Base-by-base conservation (phyloP, 352 stramenopile genomes). In the Phytophthora fragariaefolia region DNA sequence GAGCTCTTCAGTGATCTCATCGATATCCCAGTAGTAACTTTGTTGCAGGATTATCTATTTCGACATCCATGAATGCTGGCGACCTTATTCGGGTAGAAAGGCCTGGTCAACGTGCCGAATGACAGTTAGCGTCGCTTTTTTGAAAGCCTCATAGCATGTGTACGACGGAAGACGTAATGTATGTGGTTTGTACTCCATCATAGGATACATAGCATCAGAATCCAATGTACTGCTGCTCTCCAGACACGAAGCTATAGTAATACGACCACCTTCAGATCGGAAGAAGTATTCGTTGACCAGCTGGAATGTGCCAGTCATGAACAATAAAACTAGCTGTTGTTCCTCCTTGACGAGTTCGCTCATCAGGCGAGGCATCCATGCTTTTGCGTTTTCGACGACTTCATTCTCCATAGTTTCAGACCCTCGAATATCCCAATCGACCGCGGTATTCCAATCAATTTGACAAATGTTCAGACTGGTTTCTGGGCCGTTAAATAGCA, bases 21-120 rank as follows among this genome's bases (percentile, higher is more conserved):
- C 10, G 84, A 93, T 58, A 79, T 95, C 23, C 80, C 85, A 61
- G 76, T 87, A 32, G 61, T 92, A 10, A 85, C 79, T 32, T 71
- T 95, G 36, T 62, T 92, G 36, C 83, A 93, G 66, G 69, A 90
- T 66, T 92, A 90, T 58, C 59, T 95, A 36, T 93, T 95, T 56
- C 62, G 74, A 4, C 23, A 87, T 8, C 66, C 54, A 22, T 83
- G 73, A 51, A 13, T 22, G 56, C 13, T n/a, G 17, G 7, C 46
- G 18, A 51, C 40, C 58, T 59, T 77, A 80, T 12, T 74, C 42
- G 5, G 73, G 53, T 47, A 71, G 50, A 65, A 82, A 86, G 5
- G 76, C 74, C 26, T 61, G 45, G 28, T 81, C 60, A 3, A 58
- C 49, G 15, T 77, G 79, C 10, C 85, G 80, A 40, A 93, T 67